Percentiles rank a stretch among this genome's conserved stretches.
Evolutionary conservation across 257 asterid genomes (phyloP).

Genomic region (Plantago ovata): DNA sequence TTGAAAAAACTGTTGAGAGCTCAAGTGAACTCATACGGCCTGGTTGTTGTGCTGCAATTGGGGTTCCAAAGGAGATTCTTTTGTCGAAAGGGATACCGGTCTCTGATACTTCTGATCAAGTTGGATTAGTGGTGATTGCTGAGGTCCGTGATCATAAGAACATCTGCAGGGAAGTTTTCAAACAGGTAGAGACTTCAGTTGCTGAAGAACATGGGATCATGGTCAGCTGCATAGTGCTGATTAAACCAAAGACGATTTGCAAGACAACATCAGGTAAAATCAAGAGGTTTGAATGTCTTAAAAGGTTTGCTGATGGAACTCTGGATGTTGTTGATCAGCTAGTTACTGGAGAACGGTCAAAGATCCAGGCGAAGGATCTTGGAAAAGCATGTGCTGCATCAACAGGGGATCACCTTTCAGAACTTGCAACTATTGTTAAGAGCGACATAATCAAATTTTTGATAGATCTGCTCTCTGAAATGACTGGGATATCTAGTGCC

Average conservation of each 20-base stretch:
- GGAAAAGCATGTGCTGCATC: neutral
- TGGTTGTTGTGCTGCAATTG: slow-evolving; percentile 64
- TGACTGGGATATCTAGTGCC: slow-evolving; percentile 37
- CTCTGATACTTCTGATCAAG: slow-evolving; percentile 44
- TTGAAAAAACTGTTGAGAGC: slow-evolving; percentile 63
- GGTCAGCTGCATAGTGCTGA: slow-evolving; percentile 36
- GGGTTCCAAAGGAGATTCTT: slow-evolving; percentile 50
- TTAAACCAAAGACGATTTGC: slow-evolving; percentile 53
- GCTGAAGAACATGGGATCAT: slow-evolving; percentile 60
- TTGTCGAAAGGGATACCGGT: slow-evolving; percentile 40
- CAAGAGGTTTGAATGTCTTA: slow-evolving; percentile 58
- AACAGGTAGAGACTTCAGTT: slow-evolving; percentile 40
- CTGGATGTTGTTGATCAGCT: slow-evolving; percentile 35
- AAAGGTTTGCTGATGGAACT: slow-evolving; percentile 45
- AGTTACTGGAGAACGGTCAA: slow-evolving; percentile 19
- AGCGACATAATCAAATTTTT: slow-evolving; percentile 33
- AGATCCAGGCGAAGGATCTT: slow-evolving; percentile 10
- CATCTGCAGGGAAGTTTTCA: slow-evolving; percentile 20
- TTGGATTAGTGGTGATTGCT: slow-evolving; percentile 55
- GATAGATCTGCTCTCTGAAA: slow-evolving; percentile 41
- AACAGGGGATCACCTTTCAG: slow-evolving; percentile 4
- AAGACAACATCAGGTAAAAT: slow-evolving; percentile 73
- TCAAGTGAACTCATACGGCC: slow-evolving; percentile 55
- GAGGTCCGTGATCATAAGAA: slow-evolving; percentile 51
- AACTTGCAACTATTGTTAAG: slow-evolving; percentile 25